A percentile compares a stretch with the other conserved stretches of the same genome.
These are phyloP conservation scores for Aspergillus caelatus DNA, from an alignment of 2,329 filamentous ascomycete species.

Conservation along the genomic window DNA sequence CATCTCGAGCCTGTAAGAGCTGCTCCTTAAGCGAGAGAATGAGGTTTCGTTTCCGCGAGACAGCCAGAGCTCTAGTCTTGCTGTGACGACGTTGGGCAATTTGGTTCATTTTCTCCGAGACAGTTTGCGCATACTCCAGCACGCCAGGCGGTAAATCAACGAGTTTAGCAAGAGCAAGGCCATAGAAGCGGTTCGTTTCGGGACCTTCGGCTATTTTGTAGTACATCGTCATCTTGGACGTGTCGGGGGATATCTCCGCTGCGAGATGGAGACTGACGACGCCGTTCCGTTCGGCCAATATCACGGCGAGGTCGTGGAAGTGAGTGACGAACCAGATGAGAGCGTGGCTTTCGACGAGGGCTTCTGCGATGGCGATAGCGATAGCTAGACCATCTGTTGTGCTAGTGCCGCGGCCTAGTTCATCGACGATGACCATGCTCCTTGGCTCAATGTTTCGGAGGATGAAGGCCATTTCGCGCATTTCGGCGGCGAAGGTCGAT, in stretches of 20 bases:
- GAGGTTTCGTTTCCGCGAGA: slow-evolving; percentile 69
- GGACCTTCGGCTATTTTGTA: slow-evolving; percentile 79
- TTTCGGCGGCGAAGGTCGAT: slow-evolving; percentile 91
- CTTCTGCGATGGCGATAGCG: slow-evolving; percentile 86
- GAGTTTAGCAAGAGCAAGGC: slow-evolving; percentile 76
- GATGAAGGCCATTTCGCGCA: slow-evolving; percentile 95
- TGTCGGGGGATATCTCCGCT: slow-evolving; percentile 63
- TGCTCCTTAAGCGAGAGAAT: slow-evolving; percentile 74
- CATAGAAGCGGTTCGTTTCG: slow-evolving; percentile 74
- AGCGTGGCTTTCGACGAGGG: slow-evolving; percentile 75
- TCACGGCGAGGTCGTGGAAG: slow-evolving; percentile 78
- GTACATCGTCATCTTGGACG: slow-evolving; percentile 77
- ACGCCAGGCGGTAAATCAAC: slow-evolving; percentile 71
- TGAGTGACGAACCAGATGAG: slow-evolving; percentile 94
- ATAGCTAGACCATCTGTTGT: slow-evolving; percentile 87
- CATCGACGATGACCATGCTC: slow-evolving; percentile 84
- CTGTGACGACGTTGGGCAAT: slow-evolving; percentile 62
- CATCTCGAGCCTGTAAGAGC: slow-evolving; percentile 67
- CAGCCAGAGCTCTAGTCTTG: slow-evolving; percentile 59
- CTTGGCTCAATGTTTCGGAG: slow-evolving; percentile 76
- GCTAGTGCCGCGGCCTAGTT: slow-evolving; percentile 88
- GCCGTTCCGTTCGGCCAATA: slow-evolving; percentile 73
- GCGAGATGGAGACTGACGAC: slow-evolving; percentile 82
- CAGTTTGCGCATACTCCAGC: slow-evolving; percentile 67
- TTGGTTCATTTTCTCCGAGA: slow-evolving; percentile 65